Conservation (phyloP, 1,139 yeast genomes). For the Torulaspora pretoriensis region DNA sequence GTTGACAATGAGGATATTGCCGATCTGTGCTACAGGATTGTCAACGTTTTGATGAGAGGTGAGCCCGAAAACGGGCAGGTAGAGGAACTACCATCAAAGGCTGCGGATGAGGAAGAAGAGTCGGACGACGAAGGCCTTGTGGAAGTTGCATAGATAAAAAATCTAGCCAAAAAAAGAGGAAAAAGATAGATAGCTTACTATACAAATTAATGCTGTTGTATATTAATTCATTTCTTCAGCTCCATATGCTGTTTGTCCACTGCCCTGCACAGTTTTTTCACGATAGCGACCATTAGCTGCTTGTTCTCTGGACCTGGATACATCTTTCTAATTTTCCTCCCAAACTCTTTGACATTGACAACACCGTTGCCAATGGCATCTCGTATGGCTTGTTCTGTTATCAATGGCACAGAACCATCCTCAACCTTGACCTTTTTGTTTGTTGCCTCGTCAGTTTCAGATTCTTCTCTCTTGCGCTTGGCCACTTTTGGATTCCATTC, state of each 20-base stretch:
- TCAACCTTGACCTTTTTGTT: conserved; percentile 21
- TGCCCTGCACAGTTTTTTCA: conserved; percentile 59
- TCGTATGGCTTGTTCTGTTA: conserved; percentile 71
- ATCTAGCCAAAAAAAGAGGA: conserved; percentile 1
- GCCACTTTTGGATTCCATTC: conserved; percentile 76
- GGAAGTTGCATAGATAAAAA: conserved; percentile 31
- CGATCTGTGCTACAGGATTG: conserved; percentile 70
- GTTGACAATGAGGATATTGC: conserved; percentile 58
- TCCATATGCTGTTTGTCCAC: conserved; percentile 58
- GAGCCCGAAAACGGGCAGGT: conserved; percentile 56
- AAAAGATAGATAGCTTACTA: not conserved
- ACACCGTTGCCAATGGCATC: conserved; percentile 46
- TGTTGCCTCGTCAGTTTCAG: conserved; percentile 11
- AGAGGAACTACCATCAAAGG: conserved; percentile 48
- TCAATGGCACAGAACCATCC: conserved; percentile 28
- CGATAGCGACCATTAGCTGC: conserved; percentile 59
- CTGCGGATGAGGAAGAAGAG: conserved; percentile 37
- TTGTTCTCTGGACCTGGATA: conserved; percentile 65
- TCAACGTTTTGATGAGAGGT: conserved; percentile 87
- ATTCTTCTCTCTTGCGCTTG: conserved; percentile 41
- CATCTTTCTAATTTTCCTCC: conserved; percentile 56
- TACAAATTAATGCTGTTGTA: not conserved
- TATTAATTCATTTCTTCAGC: conserved; percentile 42
- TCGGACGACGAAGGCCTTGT: conserved; percentile 32
- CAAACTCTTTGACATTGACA: conserved; percentile 56